These are phyloP conservation scores for Pseudocercospora vitis DNA, from an alignment of 2,329 filamentous ascomycete genomes.

Conservation along the genomic window DNA sequence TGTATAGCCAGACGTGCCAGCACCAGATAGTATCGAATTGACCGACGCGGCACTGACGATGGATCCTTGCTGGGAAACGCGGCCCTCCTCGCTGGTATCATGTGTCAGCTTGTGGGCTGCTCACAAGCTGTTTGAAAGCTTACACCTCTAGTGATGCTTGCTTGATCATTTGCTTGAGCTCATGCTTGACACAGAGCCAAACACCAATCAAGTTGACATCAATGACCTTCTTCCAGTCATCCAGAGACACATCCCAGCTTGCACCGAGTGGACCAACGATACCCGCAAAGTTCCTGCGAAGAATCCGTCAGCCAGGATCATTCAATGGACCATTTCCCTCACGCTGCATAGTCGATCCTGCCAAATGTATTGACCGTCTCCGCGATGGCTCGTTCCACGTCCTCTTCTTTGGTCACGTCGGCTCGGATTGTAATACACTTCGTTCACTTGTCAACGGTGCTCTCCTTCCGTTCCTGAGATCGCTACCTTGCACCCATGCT, in stretches of 20 bases:
- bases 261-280: conserved; percentile 34
- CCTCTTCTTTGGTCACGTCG: conserved; percentile 37
- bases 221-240: conserved; percentile 40
- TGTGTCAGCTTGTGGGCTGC: no score
- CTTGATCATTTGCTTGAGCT: conserved; percentile 45
- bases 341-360: conserved; percentile 43
- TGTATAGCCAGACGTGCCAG: conserved; percentile 42
- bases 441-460: not conserved
- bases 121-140: not conserved
- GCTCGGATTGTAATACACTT: conserved; percentile 29
- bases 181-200: conserved; percentile 41
- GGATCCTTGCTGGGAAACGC: conserved; percentile 33
- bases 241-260: conserved; percentile 35
- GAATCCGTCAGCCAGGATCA: not conserved
- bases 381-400: conserved; percentile 37
- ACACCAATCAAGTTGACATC: conserved; percentile 42
- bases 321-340: not conserved
- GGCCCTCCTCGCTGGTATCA: conserved; percentile 23
- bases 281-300: conserved; percentile 37
- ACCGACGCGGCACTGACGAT: conserved; percentile 46
- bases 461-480: no score
- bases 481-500: conserved; percentile 27
- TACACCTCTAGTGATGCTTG: conserved; percentile 31
- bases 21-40: conserved; percentile 38
- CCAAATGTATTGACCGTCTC: conserved; percentile 41